Conservation (phyloP, 2,329 filamentous ascomycete species). For the Alternaria angustiovoidea region DNA sequence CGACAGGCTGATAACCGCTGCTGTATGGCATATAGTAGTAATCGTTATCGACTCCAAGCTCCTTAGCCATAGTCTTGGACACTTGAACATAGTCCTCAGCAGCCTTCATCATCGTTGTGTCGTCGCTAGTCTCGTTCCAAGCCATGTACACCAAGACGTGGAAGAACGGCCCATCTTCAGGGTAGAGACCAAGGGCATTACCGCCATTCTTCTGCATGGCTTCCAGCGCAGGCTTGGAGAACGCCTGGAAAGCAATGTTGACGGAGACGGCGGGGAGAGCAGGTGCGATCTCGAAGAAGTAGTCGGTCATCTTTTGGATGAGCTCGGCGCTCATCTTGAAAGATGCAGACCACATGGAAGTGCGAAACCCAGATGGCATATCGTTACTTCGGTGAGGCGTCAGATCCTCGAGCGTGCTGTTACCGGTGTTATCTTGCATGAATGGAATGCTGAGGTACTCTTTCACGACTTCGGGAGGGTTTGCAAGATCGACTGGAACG, state of each 20-base stretch:
- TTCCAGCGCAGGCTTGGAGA: not conserved
- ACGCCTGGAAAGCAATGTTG: not conserved
- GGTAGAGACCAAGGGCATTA: not conserved
- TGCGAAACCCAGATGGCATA: not conserved
- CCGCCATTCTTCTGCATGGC: not conserved
- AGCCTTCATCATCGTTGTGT: not conserved
- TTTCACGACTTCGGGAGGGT: too few species aligned
- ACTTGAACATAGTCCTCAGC: not conserved
- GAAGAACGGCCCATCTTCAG: not conserved
- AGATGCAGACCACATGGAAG: not conserved
- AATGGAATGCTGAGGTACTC: too few species aligned
- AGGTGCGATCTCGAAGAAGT: not conserved
- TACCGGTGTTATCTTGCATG: too few species aligned
- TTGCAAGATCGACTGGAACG: too few species aligned
- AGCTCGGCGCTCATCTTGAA: not conserved
- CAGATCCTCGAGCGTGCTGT: too few species aligned
- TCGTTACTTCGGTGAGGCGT: not conserved
- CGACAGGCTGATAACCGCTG: not conserved
- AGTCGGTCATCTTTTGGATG: not conserved
- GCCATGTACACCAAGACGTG: constrained; percentile 2
- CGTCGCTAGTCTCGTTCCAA: not conserved
- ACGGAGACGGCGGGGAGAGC: not conserved
- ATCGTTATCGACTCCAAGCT: not conserved
- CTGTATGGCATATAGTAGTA: constrained; percentile 1
- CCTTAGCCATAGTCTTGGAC: not conserved